A percentile compares a stretch with the other conserved stretches of the same genome.
Evolutionary conservation across 257 asterid genomes (phyloP).

Genomic region (Lycium ferocissimum): DNA sequence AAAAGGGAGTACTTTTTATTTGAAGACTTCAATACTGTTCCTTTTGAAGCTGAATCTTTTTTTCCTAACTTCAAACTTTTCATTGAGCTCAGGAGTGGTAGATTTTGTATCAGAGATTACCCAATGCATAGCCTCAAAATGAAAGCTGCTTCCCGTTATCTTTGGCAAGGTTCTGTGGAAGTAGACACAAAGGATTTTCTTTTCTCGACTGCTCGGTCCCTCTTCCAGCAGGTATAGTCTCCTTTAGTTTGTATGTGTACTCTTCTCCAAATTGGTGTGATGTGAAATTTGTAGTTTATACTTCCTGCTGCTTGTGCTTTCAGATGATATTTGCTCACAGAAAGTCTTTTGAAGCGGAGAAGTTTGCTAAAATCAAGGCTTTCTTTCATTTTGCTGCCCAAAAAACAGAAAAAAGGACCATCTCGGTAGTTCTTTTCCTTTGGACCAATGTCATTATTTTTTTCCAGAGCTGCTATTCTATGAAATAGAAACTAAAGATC

Average conservation of each 20-base stretch:
- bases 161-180: conserved; percentile 70
- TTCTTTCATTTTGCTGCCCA: conserved; percentile 43
- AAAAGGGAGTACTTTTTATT: not conserved
- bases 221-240: conserved; percentile 75
- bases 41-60: conserved; percentile 22
- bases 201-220: conserved; percentile 66
- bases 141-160: conserved; percentile 70
- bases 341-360: conserved; percentile 65
- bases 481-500: not conserved
- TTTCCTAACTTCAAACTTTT: not conserved
- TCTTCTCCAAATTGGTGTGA: conserved; percentile 32
- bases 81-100: conserved; percentile 52
- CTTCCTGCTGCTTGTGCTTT: conserved; percentile 29
- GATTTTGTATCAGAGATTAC: conserved; percentile 60
- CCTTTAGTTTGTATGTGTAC: conserved; percentile 5
- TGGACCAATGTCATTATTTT: conserved; percentile 1
- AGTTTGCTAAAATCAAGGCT: conserved; percentile 56
- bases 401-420: conserved; percentile 17
- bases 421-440: conserved; percentile 48
- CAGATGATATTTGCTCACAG: conserved; percentile 76
- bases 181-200: conserved; percentile 51
- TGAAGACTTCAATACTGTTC: not conserved
- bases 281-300: conserved; percentile 29
- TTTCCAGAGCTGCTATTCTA: conserved; percentile 9
- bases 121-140: conserved; percentile 64